A percentile compares a stretch with the other conserved stretches of the same genome.
Conservation (phyloP, 768 basidiomycete genomes). For the Boletales sp. region DNA sequence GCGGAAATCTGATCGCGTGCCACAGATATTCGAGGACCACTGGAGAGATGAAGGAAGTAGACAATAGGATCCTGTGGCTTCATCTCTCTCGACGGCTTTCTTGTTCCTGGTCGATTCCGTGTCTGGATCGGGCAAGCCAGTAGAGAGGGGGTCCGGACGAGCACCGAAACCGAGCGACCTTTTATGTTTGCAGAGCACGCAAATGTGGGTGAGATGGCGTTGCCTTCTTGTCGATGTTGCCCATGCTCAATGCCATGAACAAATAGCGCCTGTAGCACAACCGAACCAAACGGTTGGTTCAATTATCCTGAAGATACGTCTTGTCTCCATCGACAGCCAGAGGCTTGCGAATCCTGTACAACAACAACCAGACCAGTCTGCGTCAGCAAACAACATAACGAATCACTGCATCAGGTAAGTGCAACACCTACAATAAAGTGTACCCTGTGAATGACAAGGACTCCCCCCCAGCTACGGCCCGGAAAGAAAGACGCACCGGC, state of each 20-base stretch:
- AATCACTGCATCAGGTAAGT: constrained; percentile 44
- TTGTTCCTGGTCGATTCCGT: constrained; percentile 61
- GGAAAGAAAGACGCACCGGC: constrained; percentile 36
- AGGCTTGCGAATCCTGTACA: constrained; percentile 43
- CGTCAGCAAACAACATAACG: constrained; percentile 29
- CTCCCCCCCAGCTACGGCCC: constrained; percentile 43
- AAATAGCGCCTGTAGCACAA: constrained; percentile 16
- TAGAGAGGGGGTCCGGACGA: constrained; percentile 53
- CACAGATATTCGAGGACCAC: constrained; percentile 54
- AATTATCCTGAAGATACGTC: constrained; percentile 49
- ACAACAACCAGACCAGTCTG: constrained; percentile 32
- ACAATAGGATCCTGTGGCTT: constrained; percentile 54
- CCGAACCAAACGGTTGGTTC: constrained; percentile 31
- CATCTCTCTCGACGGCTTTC: constrained; percentile 61
- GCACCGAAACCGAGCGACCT: constrained; percentile 49
- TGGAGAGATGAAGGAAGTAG: constrained; percentile 61
- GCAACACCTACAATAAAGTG: neutral
- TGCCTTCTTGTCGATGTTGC: neutral
- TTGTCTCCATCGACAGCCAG: constrained; percentile 26
- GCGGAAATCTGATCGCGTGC: constrained; percentile 2
- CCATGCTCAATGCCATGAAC: neutral
- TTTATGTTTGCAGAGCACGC: constrained; percentile 52
- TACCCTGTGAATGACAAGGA: neutral
- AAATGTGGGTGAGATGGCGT: constrained; percentile 33
- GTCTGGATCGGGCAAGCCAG: constrained; percentile 51